A percentile compares a stretch with the other conserved stretches of the same genome.
Evolutionary conservation across 177 flowering plant species (phyloP).

Genomic region (Tripterygium wilfordii): DNA sequence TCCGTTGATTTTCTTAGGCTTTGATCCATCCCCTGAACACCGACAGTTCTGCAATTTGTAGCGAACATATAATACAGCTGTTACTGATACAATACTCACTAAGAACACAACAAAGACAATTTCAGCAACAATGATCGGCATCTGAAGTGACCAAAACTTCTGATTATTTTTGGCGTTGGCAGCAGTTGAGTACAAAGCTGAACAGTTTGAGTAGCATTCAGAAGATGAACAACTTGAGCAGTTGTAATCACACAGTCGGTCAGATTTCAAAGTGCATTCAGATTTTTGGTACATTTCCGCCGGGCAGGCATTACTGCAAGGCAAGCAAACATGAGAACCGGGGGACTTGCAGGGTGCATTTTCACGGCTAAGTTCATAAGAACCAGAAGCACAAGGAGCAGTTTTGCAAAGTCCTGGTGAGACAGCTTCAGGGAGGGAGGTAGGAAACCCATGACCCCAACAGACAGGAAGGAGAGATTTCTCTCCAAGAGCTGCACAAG

Average conservation of each 20-base stretch:
- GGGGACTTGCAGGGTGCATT: slow-evolving; percentile 50
- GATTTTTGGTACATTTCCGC: slow-evolving; percentile 52
- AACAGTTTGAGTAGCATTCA: slow-evolving; percentile 59
- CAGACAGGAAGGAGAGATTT: slow-evolving; percentile 62
- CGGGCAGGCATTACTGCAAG: slow-evolving; percentile 63
- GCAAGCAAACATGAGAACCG: slow-evolving; percentile 53
- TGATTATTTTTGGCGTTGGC: slow-evolving; percentile 22
- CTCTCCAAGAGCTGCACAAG: slow-evolving; percentile 72
- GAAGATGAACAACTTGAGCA: slow-evolving; percentile 59
- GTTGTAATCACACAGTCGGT: slow-evolving; percentile 59
- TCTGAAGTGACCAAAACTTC: slow-evolving; percentile 59
- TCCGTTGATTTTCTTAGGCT: slow-evolving; percentile 20
- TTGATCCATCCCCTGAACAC: slow-evolving; percentile 33
- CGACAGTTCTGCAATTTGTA: slow-evolving; percentile 58
- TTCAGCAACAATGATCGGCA: slow-evolving; percentile 73
- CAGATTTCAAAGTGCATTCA: slow-evolving; percentile 43
- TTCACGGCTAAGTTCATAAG: slow-evolving; percentile 39
- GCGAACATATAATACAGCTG: slow-evolving; percentile 64
- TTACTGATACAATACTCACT: slow-evolving; percentile 42
- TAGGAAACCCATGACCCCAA: slow-evolving; percentile 84
- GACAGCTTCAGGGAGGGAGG: slow-evolving; percentile 79
- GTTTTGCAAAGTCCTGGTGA: slow-evolving; percentile 65
- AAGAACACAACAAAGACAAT: slow-evolving; percentile 60
- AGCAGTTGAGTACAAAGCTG: slow-evolving; percentile 17
- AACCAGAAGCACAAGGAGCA: slow-evolving; percentile 50